Conservation (phyloP, 495 filamentous ascomycete genomes). For the Aspergillus biplanus region DNA sequence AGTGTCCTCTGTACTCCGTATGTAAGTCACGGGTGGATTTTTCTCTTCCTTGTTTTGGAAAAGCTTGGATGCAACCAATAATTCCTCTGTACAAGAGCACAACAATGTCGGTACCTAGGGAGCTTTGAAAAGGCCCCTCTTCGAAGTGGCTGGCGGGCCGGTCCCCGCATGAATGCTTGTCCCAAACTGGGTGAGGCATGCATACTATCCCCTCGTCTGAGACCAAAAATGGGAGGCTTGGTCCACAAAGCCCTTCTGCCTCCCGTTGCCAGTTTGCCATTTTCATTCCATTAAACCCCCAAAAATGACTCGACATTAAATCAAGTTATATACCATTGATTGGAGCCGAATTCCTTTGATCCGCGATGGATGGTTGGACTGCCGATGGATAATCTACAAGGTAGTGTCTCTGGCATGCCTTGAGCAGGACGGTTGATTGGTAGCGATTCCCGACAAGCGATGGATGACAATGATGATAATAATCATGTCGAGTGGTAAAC, state of each 20-base stretch:
- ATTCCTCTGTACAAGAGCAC: no score
- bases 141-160: no score
- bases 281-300: conserved; percentile 1
- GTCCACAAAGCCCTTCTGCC: neutral
- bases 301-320: neutral
- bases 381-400: neutral
- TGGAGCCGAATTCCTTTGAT: neutral
- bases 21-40: no score
- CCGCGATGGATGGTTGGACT: neutral
- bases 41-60: no score
- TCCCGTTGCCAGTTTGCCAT: neutral
- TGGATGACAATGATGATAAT: neutral
- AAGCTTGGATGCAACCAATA: no score
- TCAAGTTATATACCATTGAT: neutral
- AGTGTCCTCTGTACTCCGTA: no score
- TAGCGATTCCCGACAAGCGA: neutral
- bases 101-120: no score
- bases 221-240: neutral
- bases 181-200: no score
- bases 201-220: neutral
- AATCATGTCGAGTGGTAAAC: neutral
- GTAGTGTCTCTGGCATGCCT: neutral
- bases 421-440: neutral
- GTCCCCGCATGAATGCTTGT: no score
- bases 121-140: no score